These are phyloP conservation scores for Rhypophila decipiens DNA, from an alignment of 495 filamentous ascomycete species.

Conservation along the genomic window DNA sequence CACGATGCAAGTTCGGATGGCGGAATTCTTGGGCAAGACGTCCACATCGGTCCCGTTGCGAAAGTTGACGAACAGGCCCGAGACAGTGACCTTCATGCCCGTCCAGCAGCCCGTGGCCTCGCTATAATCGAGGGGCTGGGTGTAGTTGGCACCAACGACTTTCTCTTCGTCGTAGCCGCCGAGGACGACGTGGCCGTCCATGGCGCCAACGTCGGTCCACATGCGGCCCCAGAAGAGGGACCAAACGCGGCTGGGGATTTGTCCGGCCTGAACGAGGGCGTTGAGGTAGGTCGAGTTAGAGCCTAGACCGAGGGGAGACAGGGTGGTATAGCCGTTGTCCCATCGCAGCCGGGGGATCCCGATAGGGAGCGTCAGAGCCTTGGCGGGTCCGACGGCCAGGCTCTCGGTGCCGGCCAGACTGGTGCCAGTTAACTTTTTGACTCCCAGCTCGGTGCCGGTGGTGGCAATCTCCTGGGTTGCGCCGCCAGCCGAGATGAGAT, in stretches of 20 bases:
- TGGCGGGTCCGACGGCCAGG: not conserved
- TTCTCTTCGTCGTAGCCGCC: conserved; percentile 42
- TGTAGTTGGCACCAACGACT: conserved; percentile 25
- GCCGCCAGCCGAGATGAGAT: conserved; percentile 12
- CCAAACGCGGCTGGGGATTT: conserved; percentile 35
- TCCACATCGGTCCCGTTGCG: conserved; percentile 13
- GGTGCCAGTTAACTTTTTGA: conserved; percentile 11
- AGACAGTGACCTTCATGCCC: conserved; percentile 25
- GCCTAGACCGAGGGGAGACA: conserved; percentile 27
- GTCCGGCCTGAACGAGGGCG: conserved; percentile 19
- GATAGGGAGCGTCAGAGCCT: conserved; percentile 3
- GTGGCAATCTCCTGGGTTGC: conserved; percentile 10
- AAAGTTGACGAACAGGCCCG: conserved; percentile 12
- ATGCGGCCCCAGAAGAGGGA: conserved; percentile 38
- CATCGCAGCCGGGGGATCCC: conserved; percentile 13
- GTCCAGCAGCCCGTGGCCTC: conserved; percentile 20
- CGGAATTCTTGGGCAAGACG: conserved; percentile 20
- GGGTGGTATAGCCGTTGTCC: conserved; percentile 15
- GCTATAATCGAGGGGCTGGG: conserved; percentile 15
- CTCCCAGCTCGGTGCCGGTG: conserved; percentile 7
- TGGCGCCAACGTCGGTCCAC: conserved; percentile 21
- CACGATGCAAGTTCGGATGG: conserved; percentile 28
- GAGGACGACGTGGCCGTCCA: conserved; percentile 36
- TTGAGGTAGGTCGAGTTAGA: conserved; percentile 38
- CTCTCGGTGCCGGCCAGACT: conserved; percentile 10